Percentiles rank a stretch among this genome's conserved stretches.
These are phyloP conservation scores for Aspergillus kassunensis DNA, from an alignment of 495 filamentous ascomycete species.

Conservation along the genomic window DNA sequence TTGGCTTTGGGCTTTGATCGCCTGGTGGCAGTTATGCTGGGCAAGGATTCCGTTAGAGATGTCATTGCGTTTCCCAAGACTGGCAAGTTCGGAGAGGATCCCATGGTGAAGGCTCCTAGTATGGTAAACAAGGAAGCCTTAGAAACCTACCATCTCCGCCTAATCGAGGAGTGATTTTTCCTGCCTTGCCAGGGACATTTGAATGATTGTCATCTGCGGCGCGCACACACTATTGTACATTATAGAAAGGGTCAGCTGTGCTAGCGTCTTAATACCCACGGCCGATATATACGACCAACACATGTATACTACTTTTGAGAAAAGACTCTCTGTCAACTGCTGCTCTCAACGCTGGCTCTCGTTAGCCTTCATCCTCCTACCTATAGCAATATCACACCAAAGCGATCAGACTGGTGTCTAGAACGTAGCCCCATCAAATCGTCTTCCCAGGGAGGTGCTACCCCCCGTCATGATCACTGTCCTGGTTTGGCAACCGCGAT, in stretches of 20 bases:
- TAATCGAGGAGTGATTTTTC: background rate
- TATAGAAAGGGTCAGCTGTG: background rate
- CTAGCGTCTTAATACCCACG: background rate
- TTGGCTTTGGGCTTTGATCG: constrained; percentile 92
- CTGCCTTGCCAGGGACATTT: background rate
- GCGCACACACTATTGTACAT: background rate
- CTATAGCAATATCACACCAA: no score
- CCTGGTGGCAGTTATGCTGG: constrained; percentile 74
- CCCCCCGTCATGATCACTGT: no score
- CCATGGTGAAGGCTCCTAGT: constrained; percentile 71
- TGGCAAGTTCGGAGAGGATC: constrained; percentile 75
- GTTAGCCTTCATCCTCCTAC: no score
- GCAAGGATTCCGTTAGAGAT: constrained; percentile 72
- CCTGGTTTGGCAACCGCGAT: no score
- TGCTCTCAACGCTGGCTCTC: no score
- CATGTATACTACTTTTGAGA: no score
- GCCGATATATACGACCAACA: background rate
- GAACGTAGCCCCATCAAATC: no score
- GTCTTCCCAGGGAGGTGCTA: no score
- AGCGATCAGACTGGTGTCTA: no score
- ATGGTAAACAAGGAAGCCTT: constrained; percentile 59
- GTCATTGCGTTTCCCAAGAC: constrained; percentile 97
- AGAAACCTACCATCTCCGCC: constrained; percentile 58
- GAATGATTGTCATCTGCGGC: background rate
- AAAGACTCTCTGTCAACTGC: no score